Conservation (phyloP, 768 basidiomycete genomes). For the Neoboletus brunneissimus region DNA sequence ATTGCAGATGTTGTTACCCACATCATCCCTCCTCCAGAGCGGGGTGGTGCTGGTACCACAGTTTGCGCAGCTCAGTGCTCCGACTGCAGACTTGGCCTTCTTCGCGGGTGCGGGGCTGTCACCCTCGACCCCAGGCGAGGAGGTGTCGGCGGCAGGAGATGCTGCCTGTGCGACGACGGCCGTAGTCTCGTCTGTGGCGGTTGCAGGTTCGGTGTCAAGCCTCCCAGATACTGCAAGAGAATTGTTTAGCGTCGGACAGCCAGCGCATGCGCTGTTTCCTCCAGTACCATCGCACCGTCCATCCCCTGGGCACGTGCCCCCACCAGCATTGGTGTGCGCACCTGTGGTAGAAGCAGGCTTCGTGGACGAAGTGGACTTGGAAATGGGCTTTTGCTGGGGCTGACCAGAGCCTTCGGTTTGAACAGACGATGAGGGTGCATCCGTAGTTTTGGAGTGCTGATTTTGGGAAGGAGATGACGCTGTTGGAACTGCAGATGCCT, state of each 20-base stretch:
- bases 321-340: constrained; percentile 30
- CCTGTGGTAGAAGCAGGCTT: constrained; percentile 31
- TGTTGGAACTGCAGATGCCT: constrained; percentile 33
- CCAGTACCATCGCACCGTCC: constrained; percentile 98
- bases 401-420: constrained; percentile 26
- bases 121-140: constrained; percentile 33
- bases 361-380: constrained; percentile 26
- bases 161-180: constrained; percentile 15
- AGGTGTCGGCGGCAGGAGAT: constrained; percentile 33
- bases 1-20: constrained; percentile 93
- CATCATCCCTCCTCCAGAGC: constrained; percentile 85
- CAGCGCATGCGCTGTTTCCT: constrained; percentile 87
- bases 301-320: constrained; percentile 95
- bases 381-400: constrained; percentile 25
- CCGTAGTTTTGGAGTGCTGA: constrained; percentile 32
- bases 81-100: constrained; percentile 46
- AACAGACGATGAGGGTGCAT: constrained; percentile 26
- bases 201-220: constrained; percentile 37
- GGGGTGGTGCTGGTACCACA: constrained; percentile 90
- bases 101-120: constrained; percentile 33
- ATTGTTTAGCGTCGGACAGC: constrained; percentile 98
- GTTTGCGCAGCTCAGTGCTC: constrained; percentile 81
- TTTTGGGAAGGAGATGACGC: constrained; percentile 26
- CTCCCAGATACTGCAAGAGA: constrained; percentile 48
- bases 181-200: constrained; percentile 21